These are phyloP conservation scores for Imleria badia DNA, from an alignment of 768 basidiomycete genomes.

Conservation along the genomic window DNA sequence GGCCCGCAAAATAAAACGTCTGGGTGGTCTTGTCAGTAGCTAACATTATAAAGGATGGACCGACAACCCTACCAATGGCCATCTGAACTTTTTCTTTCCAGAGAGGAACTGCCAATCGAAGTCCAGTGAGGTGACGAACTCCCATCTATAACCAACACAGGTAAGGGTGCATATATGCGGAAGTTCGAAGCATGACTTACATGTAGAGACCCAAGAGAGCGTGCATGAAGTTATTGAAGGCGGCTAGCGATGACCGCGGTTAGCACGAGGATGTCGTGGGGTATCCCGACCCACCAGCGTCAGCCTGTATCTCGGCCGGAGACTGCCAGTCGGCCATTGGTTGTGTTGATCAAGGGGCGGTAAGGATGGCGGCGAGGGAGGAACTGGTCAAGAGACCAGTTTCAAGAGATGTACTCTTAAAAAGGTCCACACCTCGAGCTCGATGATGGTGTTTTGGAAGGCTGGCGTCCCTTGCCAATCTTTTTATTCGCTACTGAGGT, in stretches of 20 bases:
- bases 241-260: slow-evolving; percentile 16
- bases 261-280: neutral
- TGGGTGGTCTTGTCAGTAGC: slow-evolving; percentile 21
- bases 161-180: slow-evolving; percentile 9
- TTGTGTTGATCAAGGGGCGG: slow-evolving; percentile 2
- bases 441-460: slow-evolving; percentile 23
- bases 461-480: slow-evolving; percentile 4
- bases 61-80: slow-evolving; percentile 56
- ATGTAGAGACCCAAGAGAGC: slow-evolving; percentile 58
- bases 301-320: slow-evolving; percentile 42
- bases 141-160: slow-evolving; percentile 48
- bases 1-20: slow-evolving; percentile 70
- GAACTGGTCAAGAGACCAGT: neutral
- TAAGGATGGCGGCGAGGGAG: neutral
- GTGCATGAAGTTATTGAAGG: slow-evolving; percentile 57
- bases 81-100: slow-evolving; percentile 56
- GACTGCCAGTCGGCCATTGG: slow-evolving; percentile 62
- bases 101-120: slow-evolving; percentile 67
- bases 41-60: neutral
- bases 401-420: slow-evolving; percentile 4
- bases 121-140: slow-evolving; percentile 57
- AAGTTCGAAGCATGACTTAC: slow-evolving; percentile 34
- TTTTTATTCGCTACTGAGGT: neutral
- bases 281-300: slow-evolving; percentile 39
- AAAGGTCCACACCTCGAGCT: slow-evolving; percentile 12